phyloP scores from a whole-genome alignment of 495 filamentous ascomycete species.

The Aspergillus sparsus region DNA sequence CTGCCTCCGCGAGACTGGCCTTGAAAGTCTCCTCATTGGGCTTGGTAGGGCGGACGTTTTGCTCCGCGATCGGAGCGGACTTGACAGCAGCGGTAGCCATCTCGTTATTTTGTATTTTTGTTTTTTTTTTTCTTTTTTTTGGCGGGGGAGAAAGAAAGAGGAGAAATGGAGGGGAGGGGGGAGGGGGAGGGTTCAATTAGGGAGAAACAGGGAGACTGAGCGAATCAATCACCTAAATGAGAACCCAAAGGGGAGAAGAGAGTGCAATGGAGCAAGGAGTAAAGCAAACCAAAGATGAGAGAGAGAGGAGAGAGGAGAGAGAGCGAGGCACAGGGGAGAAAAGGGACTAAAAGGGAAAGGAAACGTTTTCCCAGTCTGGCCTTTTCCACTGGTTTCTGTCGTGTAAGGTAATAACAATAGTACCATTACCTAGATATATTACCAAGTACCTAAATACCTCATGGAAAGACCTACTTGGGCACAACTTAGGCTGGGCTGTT shows the following conservation, averaged over 20 bases:
- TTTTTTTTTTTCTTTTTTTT: too few relatives aligned
- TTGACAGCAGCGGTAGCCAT: slow-evolving; percentile 32
- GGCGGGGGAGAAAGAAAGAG: slow-evolving; percentile 5
- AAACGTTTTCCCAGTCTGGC: slow-evolving; percentile 11
- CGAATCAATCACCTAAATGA: slow-evolving; percentile 7
- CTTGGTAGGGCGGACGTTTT: slow-evolving; percentile 53
- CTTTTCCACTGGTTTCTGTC: slow-evolving; percentile 14
- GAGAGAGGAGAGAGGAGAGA: slow-evolving; percentile 8
- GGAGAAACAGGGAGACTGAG: slow-evolving; percentile 36
- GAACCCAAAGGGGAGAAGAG: slow-evolving; percentile 8
- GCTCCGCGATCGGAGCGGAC: slow-evolving; percentile 46
- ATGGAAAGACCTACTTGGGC: too few relatives aligned
- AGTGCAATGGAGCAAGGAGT: slow-evolving; percentile 3
- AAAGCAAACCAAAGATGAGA: neutral
- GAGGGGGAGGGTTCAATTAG: slow-evolving; percentile 4
- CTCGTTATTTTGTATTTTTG: too few relatives aligned
- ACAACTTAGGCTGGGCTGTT: too few relatives aligned
- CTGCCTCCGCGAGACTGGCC: slow-evolving; percentile 67
- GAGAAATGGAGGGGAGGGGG: slow-evolving; percentile 11
- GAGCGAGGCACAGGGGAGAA: slow-evolving; percentile 17
- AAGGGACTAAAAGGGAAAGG: slow-evolving; percentile 13
- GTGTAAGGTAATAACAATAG: too few relatives aligned
- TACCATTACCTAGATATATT: too few relatives aligned
- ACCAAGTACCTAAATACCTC: too few relatives aligned
- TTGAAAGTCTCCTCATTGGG: slow-evolving; percentile 59